Evolutionary conservation across 2,329 filamentous ascomycete genomes (phyloP).

Genomic region (Colletotrichum falcatum): DNA sequence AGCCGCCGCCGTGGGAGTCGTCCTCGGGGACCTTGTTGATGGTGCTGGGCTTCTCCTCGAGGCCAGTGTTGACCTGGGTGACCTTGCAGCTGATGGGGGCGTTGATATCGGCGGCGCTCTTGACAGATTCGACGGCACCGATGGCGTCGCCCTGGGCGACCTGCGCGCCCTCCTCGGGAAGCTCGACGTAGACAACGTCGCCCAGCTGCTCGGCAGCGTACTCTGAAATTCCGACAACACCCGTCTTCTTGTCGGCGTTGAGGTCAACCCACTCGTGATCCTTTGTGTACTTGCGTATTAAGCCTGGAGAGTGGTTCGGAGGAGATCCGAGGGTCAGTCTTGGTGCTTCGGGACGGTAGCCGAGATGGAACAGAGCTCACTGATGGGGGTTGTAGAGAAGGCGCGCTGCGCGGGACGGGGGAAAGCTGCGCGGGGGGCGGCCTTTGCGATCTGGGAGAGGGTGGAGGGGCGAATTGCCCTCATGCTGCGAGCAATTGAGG

Average conservation of each 20-base stretch:
- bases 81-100: constrained; percentile 85
- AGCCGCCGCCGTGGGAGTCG: constrained; percentile 79
- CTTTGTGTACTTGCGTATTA: constrained; percentile 88
- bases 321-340: constrained; percentile 27
- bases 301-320: constrained; percentile 55
- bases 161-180: constrained; percentile 78
- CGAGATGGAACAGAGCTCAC: constrained; percentile 45
- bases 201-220: constrained; percentile 94
- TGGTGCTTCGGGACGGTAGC: constrained; percentile 16
- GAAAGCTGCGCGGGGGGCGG: constrained; percentile 50
- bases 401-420: constrained; percentile 57
- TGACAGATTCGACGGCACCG: constrained; percentile 97
- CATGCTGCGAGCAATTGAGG: constrained; percentile 70
- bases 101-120: constrained; percentile 98
- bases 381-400: constrained; percentile 55
- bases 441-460: constrained; percentile 54
- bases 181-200: constrained; percentile 97
- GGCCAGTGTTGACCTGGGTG: constrained; percentile 75
- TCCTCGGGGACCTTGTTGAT: constrained; percentile 94
- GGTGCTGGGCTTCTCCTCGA: constrained; percentile 86
- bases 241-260: constrained; percentile 83
- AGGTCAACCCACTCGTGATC: constrained; percentile 99
- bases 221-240: constrained; percentile 85
- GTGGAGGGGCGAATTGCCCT: constrained; percentile 62
- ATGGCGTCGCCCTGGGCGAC: constrained; percentile 84